Base-by-base conservation (phyloP, 352 stramenopile genomes). In the Phytopythium mirpurense region DNA sequence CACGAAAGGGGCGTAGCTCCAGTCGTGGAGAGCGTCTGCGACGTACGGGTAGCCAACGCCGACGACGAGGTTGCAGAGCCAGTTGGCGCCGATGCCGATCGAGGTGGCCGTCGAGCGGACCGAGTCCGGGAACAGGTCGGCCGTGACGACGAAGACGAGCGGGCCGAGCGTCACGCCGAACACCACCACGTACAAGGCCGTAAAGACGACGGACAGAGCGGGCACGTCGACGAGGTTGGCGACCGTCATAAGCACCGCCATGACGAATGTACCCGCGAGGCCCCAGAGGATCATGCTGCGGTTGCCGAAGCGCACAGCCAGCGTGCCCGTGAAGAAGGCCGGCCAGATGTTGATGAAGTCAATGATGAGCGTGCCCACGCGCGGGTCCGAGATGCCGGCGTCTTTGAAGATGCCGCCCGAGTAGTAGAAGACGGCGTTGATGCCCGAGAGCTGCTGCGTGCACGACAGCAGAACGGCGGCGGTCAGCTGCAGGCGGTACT, bases 31-130 rank as follows among this genome's bases (percentile, higher is more conserved):
- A 1, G 63, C 67, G n/a, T 65, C 64, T 0, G 69, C 63, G 29
- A 81, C 53, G 53, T 80, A 85, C 36, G 74, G 79, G 49, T 74
- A 90, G 15, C 62, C 60, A 9, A 86, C 60, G 6, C 74, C 77
- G 26, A 85, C 63, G 7, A 73, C 15, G n/a, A 88, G 62, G 52
- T 83, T 86, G 41, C 57, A 78, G 2, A 70, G 34, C 68, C 68
- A 88, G 42, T 83, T 86, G 47, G 46, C 51, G 32, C 71, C 62
- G 26, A 73, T 72, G 44, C 69, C 54, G 43, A 88, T 44, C 23
- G 72, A 75, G 29, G 67, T 52, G 8, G 73, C 74, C 14, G 50
- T 78, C 10, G 74, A 72, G 2, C 76, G 53, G 21, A 86, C 60
- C 4, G 66, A 67, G 9, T 86, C 58, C 0, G 78, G 70, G 38